Evolutionary conservation across 345 rosid genomes (phyloP).

Genomic region (Acer negundo): DNA sequence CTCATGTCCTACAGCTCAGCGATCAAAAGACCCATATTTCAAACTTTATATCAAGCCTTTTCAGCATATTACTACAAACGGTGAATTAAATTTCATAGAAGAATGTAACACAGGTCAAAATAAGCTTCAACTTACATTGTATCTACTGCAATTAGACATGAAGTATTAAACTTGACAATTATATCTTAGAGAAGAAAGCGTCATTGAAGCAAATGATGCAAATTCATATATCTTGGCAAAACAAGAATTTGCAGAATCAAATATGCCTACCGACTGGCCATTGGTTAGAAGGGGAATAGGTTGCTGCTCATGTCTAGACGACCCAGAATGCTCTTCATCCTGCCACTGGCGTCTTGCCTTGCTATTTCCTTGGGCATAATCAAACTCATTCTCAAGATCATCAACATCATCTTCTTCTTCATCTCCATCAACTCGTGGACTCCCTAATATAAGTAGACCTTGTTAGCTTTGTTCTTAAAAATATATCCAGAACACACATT

Average conservation of each 20-base stretch:
- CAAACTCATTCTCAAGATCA: slow-evolving; percentile 94
- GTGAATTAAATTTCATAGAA: neutral
- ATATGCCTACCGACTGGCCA: slow-evolving; percentile 69
- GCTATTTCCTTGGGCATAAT: slow-evolving; percentile 66
- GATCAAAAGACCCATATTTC: slow-evolving; percentile 1
- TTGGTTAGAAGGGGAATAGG: slow-evolving; percentile 93
- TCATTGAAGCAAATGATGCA: neutral
- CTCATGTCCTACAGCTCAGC: neutral
- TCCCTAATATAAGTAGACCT: slow-evolving; percentile 51
- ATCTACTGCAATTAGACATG: neutral
- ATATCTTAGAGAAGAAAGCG: neutral
- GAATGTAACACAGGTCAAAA: neutral
- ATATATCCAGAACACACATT: neutral
- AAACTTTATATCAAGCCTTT: neutral
- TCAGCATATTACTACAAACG: neutral
- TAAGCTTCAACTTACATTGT: neutral
- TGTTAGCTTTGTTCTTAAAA: neutral
- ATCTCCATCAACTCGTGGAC: slow-evolving; percentile 93
- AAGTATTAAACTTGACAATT: neutral
- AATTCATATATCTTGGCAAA: neutral
- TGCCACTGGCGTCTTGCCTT: slow-evolving; percentile 74
- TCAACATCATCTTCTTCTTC: slow-evolving; percentile 98
- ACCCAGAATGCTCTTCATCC: slow-evolving; percentile 85
- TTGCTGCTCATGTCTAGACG: slow-evolving; percentile 86
- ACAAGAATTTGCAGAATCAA: neutral